Conservation (phyloP, 2,329 filamentous ascomycete genomes). For the Aspergillus intermedius region DNA sequence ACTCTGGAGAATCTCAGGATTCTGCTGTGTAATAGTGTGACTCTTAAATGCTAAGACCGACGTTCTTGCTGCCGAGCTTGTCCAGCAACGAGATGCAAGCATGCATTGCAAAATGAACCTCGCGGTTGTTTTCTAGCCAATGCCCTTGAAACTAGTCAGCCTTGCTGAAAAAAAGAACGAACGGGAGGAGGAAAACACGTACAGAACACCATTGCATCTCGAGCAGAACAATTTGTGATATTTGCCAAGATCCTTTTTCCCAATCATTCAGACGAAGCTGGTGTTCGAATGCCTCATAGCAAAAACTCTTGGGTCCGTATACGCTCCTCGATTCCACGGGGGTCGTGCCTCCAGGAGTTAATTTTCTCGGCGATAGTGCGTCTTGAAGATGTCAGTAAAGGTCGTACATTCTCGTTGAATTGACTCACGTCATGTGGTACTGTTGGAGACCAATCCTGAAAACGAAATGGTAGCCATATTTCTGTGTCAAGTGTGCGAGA, state of each 20-base stretch:
- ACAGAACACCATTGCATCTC: constrained; percentile 21
- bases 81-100: constrained; percentile 11
- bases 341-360: constrained; percentile 16
- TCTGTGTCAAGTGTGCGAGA: constrained; percentile 10
- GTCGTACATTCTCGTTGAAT: background rate
- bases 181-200: constrained; percentile 7
- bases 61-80: background rate
- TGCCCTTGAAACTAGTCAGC: constrained; percentile 14
- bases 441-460: constrained; percentile 20
- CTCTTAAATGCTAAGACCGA: too few species aligned
- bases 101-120: constrained; percentile 17
- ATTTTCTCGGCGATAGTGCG: constrained; percentile 10
- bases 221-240: constrained; percentile 9
- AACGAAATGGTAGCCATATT: constrained; percentile 20
- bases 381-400: constrained; percentile 5
- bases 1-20: background rate
- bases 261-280: constrained; percentile 10
- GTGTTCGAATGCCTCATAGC: constrained; percentile 17
- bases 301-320: constrained; percentile 13
- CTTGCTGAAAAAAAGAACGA: background rate
- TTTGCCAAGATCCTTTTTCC: constrained; percentile 15
- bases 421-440: constrained; percentile 21
- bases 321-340: constrained; percentile 10
- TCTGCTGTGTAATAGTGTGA: too few species aligned
- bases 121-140: constrained; percentile 13